Evolutionary conservation across 1,139 yeast genomes (phyloP).

Genomic region (Blastobotrys proliferans): DNA sequence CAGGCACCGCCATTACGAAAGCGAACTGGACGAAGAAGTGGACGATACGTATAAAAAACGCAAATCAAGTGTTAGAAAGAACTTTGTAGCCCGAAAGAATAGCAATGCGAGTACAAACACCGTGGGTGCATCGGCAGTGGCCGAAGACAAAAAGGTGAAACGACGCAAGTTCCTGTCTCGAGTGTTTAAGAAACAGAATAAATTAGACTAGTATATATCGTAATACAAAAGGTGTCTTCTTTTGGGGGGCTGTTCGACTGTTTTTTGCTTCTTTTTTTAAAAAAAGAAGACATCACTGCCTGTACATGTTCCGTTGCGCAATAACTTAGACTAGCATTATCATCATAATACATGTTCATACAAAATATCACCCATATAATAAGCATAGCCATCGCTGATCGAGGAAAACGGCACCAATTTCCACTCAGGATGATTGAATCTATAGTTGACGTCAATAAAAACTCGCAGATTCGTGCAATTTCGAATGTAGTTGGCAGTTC

Average conservation of each 20-base stretch:
- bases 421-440: conserved; percentile 11
- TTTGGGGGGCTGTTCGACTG: neutral
- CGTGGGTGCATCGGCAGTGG: neutral
- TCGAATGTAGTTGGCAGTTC: conserved; percentile 1
- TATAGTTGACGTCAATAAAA: conserved; percentile 5
- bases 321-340: neutral
- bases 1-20: too few species aligned
- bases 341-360: conserved; percentile 10
- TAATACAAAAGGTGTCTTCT: neutral
- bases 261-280: neutral
- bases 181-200: conserved; percentile 2
- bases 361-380: conserved; percentile 7
- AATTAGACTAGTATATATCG: neutral
- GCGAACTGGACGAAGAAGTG: too few species aligned
- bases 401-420: conserved; percentile 2
- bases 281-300: too few species aligned
- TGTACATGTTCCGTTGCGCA: neutral
- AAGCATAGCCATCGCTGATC: conserved; percentile 12
- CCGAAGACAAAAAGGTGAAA: neutral
- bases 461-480: conserved; percentile 2
- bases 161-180: conserved; percentile 1
- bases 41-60: neutral
- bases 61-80: neutral
- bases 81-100: neutral
- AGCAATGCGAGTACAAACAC: conserved; percentile 1